Evolutionary conservation across 2,329 filamentous ascomycete genomes (phyloP).

Genomic region (Nannizziopsis barbatae): DNA sequence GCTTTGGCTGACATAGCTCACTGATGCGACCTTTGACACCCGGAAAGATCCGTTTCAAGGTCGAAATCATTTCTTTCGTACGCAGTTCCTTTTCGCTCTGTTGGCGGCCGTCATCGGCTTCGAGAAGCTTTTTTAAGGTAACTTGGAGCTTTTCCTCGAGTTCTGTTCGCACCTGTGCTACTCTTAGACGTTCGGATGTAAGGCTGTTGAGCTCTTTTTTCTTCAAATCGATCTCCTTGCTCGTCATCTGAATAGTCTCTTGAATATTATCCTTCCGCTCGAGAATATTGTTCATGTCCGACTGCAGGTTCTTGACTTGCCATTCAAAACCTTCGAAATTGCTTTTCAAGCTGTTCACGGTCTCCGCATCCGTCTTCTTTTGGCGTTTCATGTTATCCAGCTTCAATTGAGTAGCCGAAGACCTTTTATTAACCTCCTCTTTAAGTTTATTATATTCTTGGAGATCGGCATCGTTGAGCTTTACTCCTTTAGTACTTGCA

Average conservation of each 20-base stretch:
- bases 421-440: slow-evolving; percentile 71
- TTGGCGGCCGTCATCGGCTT: slow-evolving; percentile 73
- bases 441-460: slow-evolving; percentile 80
- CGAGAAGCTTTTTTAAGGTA: slow-evolving; percentile 65
- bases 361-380: slow-evolving; percentile 81
- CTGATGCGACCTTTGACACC: slow-evolving; percentile 84
- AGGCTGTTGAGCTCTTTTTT: slow-evolving; percentile 83
- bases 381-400: slow-evolving; percentile 80
- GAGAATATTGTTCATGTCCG: slow-evolving; percentile 57
- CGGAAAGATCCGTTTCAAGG: slow-evolving; percentile 80
- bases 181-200: slow-evolving; percentile 69
- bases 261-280: slow-evolving; percentile 57
- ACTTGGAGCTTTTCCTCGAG: slow-evolving; percentile 85
- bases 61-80: slow-evolving; percentile 71
- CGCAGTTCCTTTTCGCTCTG: slow-evolving; percentile 72
- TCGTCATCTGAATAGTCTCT: slow-evolving; percentile 53
- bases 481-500: slow-evolving; percentile 74
- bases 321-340: slow-evolving; percentile 72
- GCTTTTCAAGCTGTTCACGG: slow-evolving; percentile 75
- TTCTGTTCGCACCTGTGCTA: slow-evolving; percentile 72
- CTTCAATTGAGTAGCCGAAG: slow-evolving; percentile 68
- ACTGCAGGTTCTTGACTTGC: slow-evolving; percentile 60
- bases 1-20: slow-evolving; percentile 87
- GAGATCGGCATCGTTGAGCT: slow-evolving; percentile 73
- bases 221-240: slow-evolving; percentile 69